A percentile compares a stretch with the other conserved stretches of the same genome.
phyloP scores from a whole-genome alignment of 192 early-diverging fungal species.

The Chytriomyces sp. region DNA sequence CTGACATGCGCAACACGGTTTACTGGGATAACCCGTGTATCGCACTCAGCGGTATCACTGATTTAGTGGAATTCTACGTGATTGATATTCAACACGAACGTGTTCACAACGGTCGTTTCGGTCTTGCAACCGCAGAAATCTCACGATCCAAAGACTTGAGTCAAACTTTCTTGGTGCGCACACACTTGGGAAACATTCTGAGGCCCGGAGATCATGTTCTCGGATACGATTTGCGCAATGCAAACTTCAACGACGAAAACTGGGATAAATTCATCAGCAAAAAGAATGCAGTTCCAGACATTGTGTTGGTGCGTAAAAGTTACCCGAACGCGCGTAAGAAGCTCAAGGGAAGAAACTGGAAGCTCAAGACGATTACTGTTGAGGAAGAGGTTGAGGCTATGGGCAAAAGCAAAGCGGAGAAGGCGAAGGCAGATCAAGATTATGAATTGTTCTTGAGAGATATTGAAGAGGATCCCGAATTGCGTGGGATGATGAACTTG shows the following conservation, averaged over 20 bases:
- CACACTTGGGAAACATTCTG: constrained; percentile 90
- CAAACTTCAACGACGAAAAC: constrained; percentile 90
- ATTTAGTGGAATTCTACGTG: constrained; percentile 92
- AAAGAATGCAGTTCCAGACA: constrained; percentile 75
- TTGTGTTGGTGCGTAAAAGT: constrained; percentile 89
- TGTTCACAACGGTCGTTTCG: constrained; percentile 68
- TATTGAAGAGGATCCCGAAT: constrained; percentile 97
- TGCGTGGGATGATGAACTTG: constrained; percentile 91
- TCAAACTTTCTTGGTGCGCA: constrained; percentile 79
- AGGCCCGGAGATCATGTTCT: constrained; percentile 89
- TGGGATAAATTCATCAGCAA: constrained; percentile 66
- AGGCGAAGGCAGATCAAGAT: constrained; percentile 76
- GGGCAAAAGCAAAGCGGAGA: constrained; percentile 75
- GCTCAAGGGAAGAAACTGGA: constrained; percentile 87
- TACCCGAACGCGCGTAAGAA: constrained; percentile 90
- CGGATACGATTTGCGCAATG: constrained; percentile 85
- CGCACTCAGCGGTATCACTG: constrained; percentile 75
- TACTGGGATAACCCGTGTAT: constrained; percentile 89
- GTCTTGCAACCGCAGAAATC: constrained; percentile 88
- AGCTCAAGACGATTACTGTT: constrained; percentile 84
- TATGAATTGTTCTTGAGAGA: constrained; percentile 97
- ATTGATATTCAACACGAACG: constrained; percentile 89
- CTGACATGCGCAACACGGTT: constrained; percentile 73
- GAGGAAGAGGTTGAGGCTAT: constrained; percentile 81
- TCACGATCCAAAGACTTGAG: constrained; percentile 80